Evolutionary conservation across 2,329 filamentous ascomycete genomes (phyloP).

Genomic region (Fusarium mexicanum): DNA sequence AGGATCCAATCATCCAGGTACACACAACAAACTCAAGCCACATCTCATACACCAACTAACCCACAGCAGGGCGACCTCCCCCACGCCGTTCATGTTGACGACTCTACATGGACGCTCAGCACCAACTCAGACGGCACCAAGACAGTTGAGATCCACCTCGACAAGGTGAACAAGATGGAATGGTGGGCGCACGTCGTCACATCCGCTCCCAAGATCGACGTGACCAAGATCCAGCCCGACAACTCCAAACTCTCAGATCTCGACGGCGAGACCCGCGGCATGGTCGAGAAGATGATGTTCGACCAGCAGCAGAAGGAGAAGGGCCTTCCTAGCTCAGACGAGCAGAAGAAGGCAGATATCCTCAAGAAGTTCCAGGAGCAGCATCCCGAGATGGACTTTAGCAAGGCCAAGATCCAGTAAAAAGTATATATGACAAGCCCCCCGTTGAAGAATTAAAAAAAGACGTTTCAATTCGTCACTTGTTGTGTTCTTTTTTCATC

Average conservation of each 20-base stretch:
- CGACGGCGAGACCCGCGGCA: constrained; percentile 91
- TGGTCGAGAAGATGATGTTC: constrained; percentile 99
- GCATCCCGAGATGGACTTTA: constrained; percentile 77
- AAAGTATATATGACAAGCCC: constrained; percentile 3
- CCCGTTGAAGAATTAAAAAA: neutral
- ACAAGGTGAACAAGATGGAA: constrained; percentile 96
- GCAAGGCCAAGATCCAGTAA: constrained; percentile 69
- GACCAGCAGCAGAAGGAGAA: constrained; percentile 97
- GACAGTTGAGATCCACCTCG: constrained; percentile 82
- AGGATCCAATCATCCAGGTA: constrained; percentile 85
- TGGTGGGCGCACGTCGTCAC: constrained; percentile 98
- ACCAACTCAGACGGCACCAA: constrained; percentile 74
- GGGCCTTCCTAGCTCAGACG: constrained; percentile 88
- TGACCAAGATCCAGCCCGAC: constrained; percentile 93
- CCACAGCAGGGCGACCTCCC: constrained; percentile 79
- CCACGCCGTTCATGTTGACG: constrained; percentile 80
- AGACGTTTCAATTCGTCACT: constrained; percentile 9
- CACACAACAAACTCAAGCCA: constrained; percentile 32
- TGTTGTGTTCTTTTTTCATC: constrained; percentile 39
- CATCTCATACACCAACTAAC: neutral
- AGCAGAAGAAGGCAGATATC: constrained; percentile 94
- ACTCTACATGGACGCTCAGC: constrained; percentile 93
- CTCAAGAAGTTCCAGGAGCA: constrained; percentile 91
- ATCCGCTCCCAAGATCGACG: constrained; percentile 88
- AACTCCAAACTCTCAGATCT: constrained; percentile 91